Base-by-base conservation (phyloP, 441 rosid species). In the Pelargonium cotyledonis region DNA sequence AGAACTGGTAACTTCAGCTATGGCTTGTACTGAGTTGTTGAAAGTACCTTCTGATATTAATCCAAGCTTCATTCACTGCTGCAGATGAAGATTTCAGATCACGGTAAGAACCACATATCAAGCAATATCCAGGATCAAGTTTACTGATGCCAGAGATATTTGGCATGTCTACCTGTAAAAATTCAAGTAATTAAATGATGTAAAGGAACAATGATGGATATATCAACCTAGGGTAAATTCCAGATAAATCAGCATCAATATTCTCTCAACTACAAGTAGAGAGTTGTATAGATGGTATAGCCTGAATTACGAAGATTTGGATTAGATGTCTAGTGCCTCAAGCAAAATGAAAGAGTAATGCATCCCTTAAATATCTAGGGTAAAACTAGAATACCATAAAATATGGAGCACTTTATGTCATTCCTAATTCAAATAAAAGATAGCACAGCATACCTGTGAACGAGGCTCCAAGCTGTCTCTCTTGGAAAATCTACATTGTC, bases 91-190 rank as follows among this genome's bases (percentile, higher is more conserved):
- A 72, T 71, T 80, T 78, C 31, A 89, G 65, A 69, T 85, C 75
- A 68, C 86, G 65, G 65, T 49, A 68, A 15, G 80, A 84, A 11
- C 90, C 86, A 70, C 97, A 93, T 35, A 78, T 82, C 74, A 91
- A 79, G 78, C 97, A 90, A 75, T 47, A 77, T 65, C 81, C 90
- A 70, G 85, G 82, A 69, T 74, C 73, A 68, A 80, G 78, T 76
- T 76, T 64, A 66, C 66, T 31, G 66, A 80, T 55, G 44, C 70
- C 75, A 70, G 72, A 41, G 69, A 74, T 29, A 68, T 69, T 65
- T 63, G 76, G 75, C 63, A 77, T 78, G 57, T 74, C 70, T 63
- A 66, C 79, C 94, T 81, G 68, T 64, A 75, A 68, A 72, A 21
- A 71, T 60, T 40, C 15, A 23, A 46, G 71, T 23, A 55, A 41